Base-by-base conservation (phyloP, 2,329 filamentous ascomycete species). In the Botrytis hyacinthi region DNA sequence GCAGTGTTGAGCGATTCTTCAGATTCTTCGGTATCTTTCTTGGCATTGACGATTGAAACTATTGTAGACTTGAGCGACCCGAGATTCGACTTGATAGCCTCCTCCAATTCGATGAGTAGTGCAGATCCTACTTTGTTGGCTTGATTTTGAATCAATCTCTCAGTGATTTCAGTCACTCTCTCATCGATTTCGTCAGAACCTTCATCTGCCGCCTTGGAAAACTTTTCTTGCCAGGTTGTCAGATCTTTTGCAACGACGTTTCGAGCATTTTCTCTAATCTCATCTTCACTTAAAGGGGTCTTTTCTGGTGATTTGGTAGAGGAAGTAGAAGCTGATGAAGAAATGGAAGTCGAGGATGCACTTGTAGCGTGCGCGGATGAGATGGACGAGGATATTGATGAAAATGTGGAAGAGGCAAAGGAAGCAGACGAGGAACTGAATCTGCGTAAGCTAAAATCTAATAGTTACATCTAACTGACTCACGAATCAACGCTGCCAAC, bases 221-320 rank as follows among this genome's bases (percentile, higher is more conserved):
- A 98, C 80, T 97, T 97, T 75, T 89, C 89, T 82, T 98, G 92
- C 95, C 96, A 99, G 73, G 87, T 87, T 77, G 89, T 87, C 22
- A 99, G 87, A 81, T 99, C 96, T 62, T 91, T 88, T 2, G 90
- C 87, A 60, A 98, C 92, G 76, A 88, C 88, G 78, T 91, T 88
- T 62, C 89, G 89, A 3, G 88, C 88, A 6, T 86, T 87, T 71
- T 87, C 87, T 40, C 88, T 87, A 26, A 84, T 82, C 40, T 90
- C 87, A 44, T 87, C 85, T 73, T 89, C 87, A 44, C 74, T 78
- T 26, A 79, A 71, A 40, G 80, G 78, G 35, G 80, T 78, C 22
- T 78, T 79, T 37, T 78, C 77, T 37, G 82, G 79, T 42, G 74
- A 76, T 18, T 79, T 76, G 26, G 79, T 74, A 6, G 78, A 75